phyloP scores from a whole-genome alignment of 2,329 filamentous ascomycete species.

The Cyphellophora attinorum region DNA sequence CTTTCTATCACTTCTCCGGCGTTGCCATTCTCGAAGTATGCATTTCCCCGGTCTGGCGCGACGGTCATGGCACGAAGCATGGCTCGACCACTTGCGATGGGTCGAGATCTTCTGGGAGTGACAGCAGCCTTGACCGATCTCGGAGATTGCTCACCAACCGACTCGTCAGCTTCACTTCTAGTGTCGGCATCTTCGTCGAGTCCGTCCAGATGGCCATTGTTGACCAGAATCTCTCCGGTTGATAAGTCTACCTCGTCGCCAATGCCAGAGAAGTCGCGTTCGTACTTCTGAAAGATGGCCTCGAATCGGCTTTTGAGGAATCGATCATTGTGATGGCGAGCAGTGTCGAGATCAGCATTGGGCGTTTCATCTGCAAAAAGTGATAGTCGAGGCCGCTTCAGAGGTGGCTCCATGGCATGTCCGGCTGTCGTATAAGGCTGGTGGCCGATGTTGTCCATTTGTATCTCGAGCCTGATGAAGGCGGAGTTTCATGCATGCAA shows the following conservation, averaged over 20 bases:
- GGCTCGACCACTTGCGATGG: slow-evolving; percentile 8
- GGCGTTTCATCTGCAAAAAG: slow-evolving; percentile 10
- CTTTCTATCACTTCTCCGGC: slow-evolving; percentile 15
- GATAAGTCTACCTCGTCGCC: slow-evolving; percentile 83
- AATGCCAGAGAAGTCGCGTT: slow-evolving; percentile 67
- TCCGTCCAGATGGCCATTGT: slow-evolving; percentile 73
- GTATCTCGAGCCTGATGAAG: no score
- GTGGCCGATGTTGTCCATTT: no score
- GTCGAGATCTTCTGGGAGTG: neutral
- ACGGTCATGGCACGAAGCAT: slow-evolving; percentile 17
- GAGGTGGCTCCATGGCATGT: slow-evolving; percentile 16
- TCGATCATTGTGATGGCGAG: slow-evolving; percentile 56
- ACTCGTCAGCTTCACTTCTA: slow-evolving; percentile 18
- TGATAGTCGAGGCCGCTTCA: slow-evolving; percentile 52
- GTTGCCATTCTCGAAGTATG: slow-evolving; percentile 5
- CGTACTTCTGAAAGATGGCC: slow-evolving; percentile 81
- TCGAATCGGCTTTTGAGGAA: slow-evolving; percentile 79
- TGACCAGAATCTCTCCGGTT: slow-evolving; percentile 72
- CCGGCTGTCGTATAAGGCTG: no score
- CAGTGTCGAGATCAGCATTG: slow-evolving; percentile 22
- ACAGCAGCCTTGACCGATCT: neutral
- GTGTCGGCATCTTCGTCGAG: slow-evolving; percentile 50
- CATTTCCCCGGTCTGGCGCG: slow-evolving; percentile 6
- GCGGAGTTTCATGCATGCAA: neutral
- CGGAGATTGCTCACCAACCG: neutral